phyloP scores from a whole-genome alignment of 257 asterid species.

The Rauvolfia tetraphylla region DNA sequence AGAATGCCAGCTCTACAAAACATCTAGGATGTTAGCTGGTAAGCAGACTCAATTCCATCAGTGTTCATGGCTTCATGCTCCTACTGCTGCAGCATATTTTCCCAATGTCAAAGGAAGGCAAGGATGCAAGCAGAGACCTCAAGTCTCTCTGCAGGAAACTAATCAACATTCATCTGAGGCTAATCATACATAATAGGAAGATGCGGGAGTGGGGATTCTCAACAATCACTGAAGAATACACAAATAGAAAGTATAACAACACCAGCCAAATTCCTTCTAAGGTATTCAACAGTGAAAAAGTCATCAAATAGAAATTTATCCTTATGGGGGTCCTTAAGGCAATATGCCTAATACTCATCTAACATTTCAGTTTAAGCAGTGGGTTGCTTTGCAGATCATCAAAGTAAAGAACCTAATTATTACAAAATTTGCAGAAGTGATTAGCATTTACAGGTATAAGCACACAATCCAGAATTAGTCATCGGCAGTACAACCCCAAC shows the following conservation, averaged over 20 bases:
- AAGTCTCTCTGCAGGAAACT: not conserved
- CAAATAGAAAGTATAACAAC: not conserved
- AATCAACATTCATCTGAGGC: not conserved
- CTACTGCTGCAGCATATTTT: not conserved
- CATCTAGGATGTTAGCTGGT: no score
- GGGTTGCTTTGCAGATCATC: not conserved
- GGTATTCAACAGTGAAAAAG: no score
- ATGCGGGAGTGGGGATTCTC: no score
- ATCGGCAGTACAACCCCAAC: not conserved
- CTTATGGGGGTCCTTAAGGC: not conserved
- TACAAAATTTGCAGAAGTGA: not conserved
- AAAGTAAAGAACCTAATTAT: not conserved
- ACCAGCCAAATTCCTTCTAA: not conserved
- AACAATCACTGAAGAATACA: not conserved
- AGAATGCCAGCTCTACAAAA: not conserved
- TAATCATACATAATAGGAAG: not conserved
- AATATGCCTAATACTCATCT: not conserved
- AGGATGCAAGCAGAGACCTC: not conserved
- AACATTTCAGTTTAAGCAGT: not conserved
- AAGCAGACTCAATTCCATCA: no score
- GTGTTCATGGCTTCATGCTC: no score
- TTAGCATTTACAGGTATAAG: not conserved
- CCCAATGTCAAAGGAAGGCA: not conserved
- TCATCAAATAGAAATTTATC: not conserved
- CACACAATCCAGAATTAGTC: not conserved